Base-by-base conservation (phyloP, 495 filamentous ascomycete genomes). In the Astrothelium macrocarpum region DNA sequence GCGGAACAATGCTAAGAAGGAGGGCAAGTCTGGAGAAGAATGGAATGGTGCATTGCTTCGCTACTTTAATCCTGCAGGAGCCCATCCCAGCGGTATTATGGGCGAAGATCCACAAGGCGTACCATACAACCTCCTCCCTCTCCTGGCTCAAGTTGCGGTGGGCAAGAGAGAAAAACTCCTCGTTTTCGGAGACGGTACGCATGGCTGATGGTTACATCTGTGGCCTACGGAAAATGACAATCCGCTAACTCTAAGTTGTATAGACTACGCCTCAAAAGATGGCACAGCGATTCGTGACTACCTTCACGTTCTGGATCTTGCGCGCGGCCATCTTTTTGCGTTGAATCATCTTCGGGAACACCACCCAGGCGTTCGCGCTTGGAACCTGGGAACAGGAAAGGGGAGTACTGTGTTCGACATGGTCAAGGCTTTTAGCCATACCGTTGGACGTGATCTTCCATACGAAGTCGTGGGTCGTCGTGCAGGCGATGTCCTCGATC, bases 371-470 rank as follows among this genome's bases (percentile, higher is more conserved):
- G 90, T 96, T 59, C 85, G 89, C 64, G 93, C 92, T 63, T 98
- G 95, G 95, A 98, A 98, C 79, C 74, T 98, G 63, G 94, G 94
- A 26, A 96, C 91, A n/a, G 94, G 94, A 42, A 88, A 86, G 71
- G 94, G 94, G 65, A 91, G 87, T 75, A 97, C 95, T 12, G 94
- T 98, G 36, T 93, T 90, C 75, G 91, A 98, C 71, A 98, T 98
- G 84, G 87, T 98, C 83, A 89, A 89, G 62, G 90, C 95, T 64
- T 98, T 98, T 80, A 89, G 85, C 72, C 76, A 82, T 39, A 90
- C 90, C 34, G 90, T 96, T 31, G 93, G 94, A 61, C 85, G 82
- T 45, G 84, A 93, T 63, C 80, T 97, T 25, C 84, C 89, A 32
- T 97, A 96, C 78, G 81, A 96, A 71, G 88, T 96, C 43, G 91